Base-by-base conservation (phyloP, 2,329 filamentous ascomycete genomes). In the Paecilomyces sp. region DNA sequence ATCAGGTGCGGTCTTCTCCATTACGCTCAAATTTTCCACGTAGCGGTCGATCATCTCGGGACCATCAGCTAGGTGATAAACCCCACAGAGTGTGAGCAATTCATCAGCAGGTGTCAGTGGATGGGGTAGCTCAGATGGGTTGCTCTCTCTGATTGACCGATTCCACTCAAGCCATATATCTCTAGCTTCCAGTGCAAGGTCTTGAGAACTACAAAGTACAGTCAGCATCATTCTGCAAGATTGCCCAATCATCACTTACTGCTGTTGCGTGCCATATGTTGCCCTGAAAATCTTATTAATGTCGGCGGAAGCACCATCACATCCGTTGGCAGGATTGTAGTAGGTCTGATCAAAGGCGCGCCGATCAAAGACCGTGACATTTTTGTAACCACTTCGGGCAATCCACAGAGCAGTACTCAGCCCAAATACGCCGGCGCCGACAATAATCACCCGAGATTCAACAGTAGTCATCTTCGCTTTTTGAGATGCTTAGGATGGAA, bases 331-430 rank as follows among this genome's bases (percentile, higher is more conserved):
- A 47, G 77, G 76, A 3, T 73, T 72, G 55, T 80, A 80, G 0
- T 66, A 65, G 0, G 66, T 66, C 18, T 71, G 55, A 12, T 74
- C 70, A 18, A 78, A 66, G 51, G 73, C 66, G 62, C 80, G 76
- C 59, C 71, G 72, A 63, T 82, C 80, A 33, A 81, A 69, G n/a
- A 81, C 73, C 6, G 73, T 79, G n/a, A 81, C 69, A 59, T 76
- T 70, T 13, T 33, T 69, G 65, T 80, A 81, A 28, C 25, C 25
- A 28, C 25, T 28, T 4, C 25, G 25, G 25, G 25, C 25, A 28
- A 28, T 3, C 25, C 25, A 28, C 25, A 28, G 25, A 28, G 25
- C 25, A 28, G 25, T 28, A 6, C 25, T 28, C 25, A 28, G 25
- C 6, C 25, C 25, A 28, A 28, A 28, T 28, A 28, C 25, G 25